Evolutionary conservation across 2,329 filamentous ascomycete genomes (phyloP), one percentile per base, ranked within the genome.

Genomic region (Knufia petricola): DNA sequence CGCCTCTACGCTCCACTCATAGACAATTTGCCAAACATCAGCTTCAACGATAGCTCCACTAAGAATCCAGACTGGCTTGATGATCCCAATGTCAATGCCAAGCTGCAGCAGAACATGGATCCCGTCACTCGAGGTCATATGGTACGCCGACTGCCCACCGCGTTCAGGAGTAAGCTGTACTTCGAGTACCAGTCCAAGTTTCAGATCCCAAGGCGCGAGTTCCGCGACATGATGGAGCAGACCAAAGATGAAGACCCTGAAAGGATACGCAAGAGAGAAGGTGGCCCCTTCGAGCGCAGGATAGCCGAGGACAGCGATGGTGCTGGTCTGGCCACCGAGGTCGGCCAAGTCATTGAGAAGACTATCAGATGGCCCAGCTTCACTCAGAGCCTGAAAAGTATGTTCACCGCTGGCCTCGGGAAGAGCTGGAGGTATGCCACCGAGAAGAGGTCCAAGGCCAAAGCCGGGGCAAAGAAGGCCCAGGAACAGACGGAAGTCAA

Each of bases 141-240:
- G 87, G 90, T 98, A 8, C 81, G 92, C 3, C 83, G 92, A 10
- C 72, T 98, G 9, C 92, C 92, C 3, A 84, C 84, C 59, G 76
- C 81, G 4, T 96, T 98, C 74, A 80, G 92, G 31, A 79, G 85
- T 47, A 89, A 87, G 51, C 72, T 98, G 0, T 98, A 98, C 69
- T 95, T 95, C 66, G 82, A 89, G 60, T 98, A 95, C 65, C 89
- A 95, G 65, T 82, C 84, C 63, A 90, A 94, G 61, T 94, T 89
- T 60, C 77, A 78, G 49, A 92, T 98, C 37, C 87, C 90, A 0
- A 81, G 81, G 13, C 76, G 78, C 3, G 87, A 95, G 48, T 98
- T 95, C 64, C 74, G 85, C 60, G 76, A 79, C 60, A 89, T 96
- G 81, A 82, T 95, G 66, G 77, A 86, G 51, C 77, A 80, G n/a